phyloP scores from a whole-genome alignment of 2,329 filamentous ascomycete species.

The Fusarium sp. region DNA sequence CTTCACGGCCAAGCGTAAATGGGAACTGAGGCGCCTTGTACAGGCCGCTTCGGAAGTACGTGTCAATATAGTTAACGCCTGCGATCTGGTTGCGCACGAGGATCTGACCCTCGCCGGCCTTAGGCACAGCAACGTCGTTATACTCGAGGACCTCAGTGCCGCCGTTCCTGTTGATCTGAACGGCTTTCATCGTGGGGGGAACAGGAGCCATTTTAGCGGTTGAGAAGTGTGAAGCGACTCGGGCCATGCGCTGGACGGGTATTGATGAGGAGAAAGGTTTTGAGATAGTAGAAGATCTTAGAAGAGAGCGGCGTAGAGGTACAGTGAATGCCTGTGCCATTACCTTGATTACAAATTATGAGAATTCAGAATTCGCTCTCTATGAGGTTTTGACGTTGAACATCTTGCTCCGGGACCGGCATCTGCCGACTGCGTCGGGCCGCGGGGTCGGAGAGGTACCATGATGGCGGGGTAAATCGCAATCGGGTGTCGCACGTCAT shows the following conservation, averaged over 20 bases:
- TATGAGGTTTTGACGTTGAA: background rate
- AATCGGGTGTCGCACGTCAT: constrained; percentile 21
- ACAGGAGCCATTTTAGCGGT: constrained; percentile 75
- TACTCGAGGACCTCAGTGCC: constrained; percentile 78
- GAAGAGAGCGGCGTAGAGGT: constrained; percentile 33
- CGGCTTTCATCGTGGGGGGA: constrained; percentile 75
- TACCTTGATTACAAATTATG: background rate
- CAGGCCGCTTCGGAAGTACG: constrained; percentile 86
- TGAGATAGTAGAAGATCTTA: constrained; percentile 24
- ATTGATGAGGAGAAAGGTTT: constrained; percentile 7
- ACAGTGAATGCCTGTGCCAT: constrained; percentile 30
- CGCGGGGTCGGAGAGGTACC: constrained; percentile 24
- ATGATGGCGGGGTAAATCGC: constrained; percentile 45
- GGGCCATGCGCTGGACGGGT: constrained; percentile 15
- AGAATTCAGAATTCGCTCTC: background rate
- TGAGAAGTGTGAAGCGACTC: constrained; percentile 19
- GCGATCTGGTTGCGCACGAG: constrained; percentile 83
- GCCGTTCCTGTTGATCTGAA: constrained; percentile 71
- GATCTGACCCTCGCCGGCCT: constrained; percentile 74
- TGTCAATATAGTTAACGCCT: constrained; percentile 92
- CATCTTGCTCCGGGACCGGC: constrained; percentile 9
- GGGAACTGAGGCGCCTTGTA: constrained; percentile 77
- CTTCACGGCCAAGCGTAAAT: constrained; percentile 83
- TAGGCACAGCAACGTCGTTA: constrained; percentile 75
- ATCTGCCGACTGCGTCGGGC: constrained; percentile 6